Percentiles rank a stretch among this genome's conserved stretches.
Evolutionary conservation across 2,329 filamentous ascomycete species (phyloP).

Genomic region (Mycocentrospora acerina): DNA sequence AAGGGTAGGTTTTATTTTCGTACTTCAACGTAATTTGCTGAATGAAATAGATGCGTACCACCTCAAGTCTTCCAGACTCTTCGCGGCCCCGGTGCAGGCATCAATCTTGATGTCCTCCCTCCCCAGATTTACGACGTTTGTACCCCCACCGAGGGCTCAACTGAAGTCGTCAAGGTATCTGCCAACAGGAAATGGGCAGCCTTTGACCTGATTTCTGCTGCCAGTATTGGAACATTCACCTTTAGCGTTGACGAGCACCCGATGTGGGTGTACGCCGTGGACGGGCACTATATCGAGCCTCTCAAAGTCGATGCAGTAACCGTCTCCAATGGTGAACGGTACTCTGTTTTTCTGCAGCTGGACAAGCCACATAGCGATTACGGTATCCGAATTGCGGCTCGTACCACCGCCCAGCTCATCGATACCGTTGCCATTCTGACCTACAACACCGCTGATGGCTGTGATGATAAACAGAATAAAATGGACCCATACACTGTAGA

Average conservation of each 20-base stretch:
- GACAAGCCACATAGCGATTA: conserved; percentile 52
- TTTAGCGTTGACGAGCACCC: conserved; percentile 57
- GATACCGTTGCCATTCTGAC: conserved; percentile 54
- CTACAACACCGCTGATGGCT: conserved; percentile 27
- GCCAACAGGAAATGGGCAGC: conserved; percentile 51
- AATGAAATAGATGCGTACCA: too few relatives aligned
- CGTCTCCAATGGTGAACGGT: conserved; percentile 56
- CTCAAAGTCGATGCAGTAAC: conserved; percentile 51
- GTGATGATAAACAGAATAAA: conserved; percentile 8
- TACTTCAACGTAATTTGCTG: too few relatives aligned
- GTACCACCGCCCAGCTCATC: conserved; percentile 56
- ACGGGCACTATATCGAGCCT: conserved; percentile 58
- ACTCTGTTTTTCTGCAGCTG: conserved; percentile 54
- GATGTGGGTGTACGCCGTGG: conserved; percentile 58
- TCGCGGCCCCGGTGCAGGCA: conserved; percentile 4
- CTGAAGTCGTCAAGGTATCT: conserved; percentile 48
- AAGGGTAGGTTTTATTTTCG: too few relatives aligned
- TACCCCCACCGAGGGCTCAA: conserved; percentile 47
- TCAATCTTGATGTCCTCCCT: conserved; percentile 14
- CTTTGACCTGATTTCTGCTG: conserved; percentile 57
- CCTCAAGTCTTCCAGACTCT: conserved; percentile 45
- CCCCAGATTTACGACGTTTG: conserved; percentile 43
- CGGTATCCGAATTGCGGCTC: conserved; percentile 56
- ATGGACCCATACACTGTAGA: conserved; percentile 6
- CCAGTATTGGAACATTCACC: conserved; percentile 49